Evolutionary conservation across 2,329 filamentous ascomycete species (phyloP), one percentile per base, ranked within the genome.

Genomic region (Sporothrix dimorphospora): DNA sequence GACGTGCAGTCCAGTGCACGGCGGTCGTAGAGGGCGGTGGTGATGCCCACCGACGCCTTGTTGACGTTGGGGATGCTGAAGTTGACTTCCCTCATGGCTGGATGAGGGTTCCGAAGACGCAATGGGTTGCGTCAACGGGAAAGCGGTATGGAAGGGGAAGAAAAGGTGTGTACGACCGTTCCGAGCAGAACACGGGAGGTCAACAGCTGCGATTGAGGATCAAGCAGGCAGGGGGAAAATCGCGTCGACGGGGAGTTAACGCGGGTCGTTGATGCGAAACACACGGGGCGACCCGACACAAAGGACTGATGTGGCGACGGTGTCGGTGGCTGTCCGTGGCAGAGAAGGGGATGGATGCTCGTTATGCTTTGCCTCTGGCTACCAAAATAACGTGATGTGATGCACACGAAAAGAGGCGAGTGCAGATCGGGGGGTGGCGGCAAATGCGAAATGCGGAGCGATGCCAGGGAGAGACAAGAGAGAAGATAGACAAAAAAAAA

Each of bases 1-100:
- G 96, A 99, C 71, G 96, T 99, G 85, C 96, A 99, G 82, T 99
- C 96, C 78, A 99, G 92, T 67, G 96, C 96, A 81, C 96, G 92
- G 76, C 96, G 93, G 84, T 99, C 96, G 82, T 99, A 99, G 75
- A 99, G 89, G 81, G 96, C 97, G 72, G 96, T 98, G 77, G 96
- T 99, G 84, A 99, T 99, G 83, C 95, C 95, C 79, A 81, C 79
- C 73, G 95, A 97, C 79, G 96, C 96, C 91, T 98, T 98, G 85
- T 98, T 98, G 88, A 97, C 94, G 87, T 96, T 98, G 71, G 96
- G 95, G 81, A 98, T 98, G 85, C 94, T 98, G 85, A 98, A 98
- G 84, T 98, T 98, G 85, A 97, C 94, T 89, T 99, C 96, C 86
- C 96, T 93, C 96, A 99, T 99, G 83, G 16, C 72, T 16, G 57